Percentiles rank a stretch among this genome's conserved stretches.
Conservation (phyloP, 2,329 filamentous ascomycete species). For the Ophiognomonia clavigignenti-juglandacearum region DNA sequence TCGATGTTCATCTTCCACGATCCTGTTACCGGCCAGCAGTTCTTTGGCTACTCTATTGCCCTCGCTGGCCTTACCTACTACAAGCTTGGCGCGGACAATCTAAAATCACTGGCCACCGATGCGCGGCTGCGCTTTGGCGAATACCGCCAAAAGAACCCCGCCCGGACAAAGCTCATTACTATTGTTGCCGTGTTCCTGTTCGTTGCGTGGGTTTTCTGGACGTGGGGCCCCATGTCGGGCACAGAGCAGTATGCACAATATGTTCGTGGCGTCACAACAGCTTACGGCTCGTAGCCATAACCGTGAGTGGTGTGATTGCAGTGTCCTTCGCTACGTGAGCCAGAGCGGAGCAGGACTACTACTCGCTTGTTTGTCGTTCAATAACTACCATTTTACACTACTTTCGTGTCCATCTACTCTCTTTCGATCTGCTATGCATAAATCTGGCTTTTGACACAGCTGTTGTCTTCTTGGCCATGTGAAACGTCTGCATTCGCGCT, state of each 20-base stretch:
- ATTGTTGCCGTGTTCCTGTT: slow-evolving; percentile 5
- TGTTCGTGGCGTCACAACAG: slow-evolving; percentile 3
- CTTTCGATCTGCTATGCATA: no score
- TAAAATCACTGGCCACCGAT: slow-evolving; percentile 13
- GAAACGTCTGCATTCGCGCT: no score
- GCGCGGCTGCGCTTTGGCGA: slow-evolving; percentile 13
- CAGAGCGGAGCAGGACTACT: no score
- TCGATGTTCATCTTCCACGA: slow-evolving; percentile 65
- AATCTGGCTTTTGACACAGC: no score
- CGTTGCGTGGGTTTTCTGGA: slow-evolving; percentile 7
- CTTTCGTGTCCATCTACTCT: no score
- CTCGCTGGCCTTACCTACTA: slow-evolving; percentile 27
- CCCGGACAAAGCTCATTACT: slow-evolving; percentile 7
- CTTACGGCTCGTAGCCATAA: no score
- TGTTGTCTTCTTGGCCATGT: no score
- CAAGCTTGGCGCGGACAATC: slow-evolving; percentile 16
- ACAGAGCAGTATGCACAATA: slow-evolving; percentile 9
- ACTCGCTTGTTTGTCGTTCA: no score
- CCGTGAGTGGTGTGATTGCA: no score
- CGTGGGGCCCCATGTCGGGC: slow-evolving; percentile 7
- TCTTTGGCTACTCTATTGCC: slow-evolving; percentile 66
- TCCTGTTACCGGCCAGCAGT: slow-evolving; percentile 59
- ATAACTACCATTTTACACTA: no score
- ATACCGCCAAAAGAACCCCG: slow-evolving; percentile 15
- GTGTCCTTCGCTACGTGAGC: not conserved